Percentiles rank a stretch among this genome's conserved stretches.
phyloP scores from a whole-genome alignment of 768 basidiomycete species.

The Phanerodontia chrysosporium region DNA sequence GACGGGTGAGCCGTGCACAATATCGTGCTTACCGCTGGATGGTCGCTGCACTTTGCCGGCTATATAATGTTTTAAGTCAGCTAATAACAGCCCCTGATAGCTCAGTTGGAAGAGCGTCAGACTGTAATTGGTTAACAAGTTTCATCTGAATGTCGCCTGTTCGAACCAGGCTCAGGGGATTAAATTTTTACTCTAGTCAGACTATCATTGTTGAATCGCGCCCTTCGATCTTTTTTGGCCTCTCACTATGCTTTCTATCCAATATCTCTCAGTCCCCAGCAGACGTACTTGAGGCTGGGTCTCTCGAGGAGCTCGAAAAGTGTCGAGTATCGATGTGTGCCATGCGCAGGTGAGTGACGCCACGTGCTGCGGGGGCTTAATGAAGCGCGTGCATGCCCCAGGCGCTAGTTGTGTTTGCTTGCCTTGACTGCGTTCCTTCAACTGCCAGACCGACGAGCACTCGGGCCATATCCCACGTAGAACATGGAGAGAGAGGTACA shows the following conservation, averaged over 20 bases:
- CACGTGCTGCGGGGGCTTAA: background rate
- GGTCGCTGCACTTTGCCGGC: too few relatives aligned
- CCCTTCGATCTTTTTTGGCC: too few relatives aligned
- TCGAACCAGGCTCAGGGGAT: constrained; percentile 13
- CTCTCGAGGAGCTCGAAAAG: too few relatives aligned
- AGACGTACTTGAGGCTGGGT: too few relatives aligned
- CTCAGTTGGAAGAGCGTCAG: constrained; percentile 15
- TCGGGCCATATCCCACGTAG: background rate
- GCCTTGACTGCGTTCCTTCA: background rate
- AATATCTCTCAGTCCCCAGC: too few relatives aligned
- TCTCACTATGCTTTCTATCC: too few relatives aligned
- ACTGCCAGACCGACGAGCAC: background rate
- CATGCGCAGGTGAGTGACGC: background rate
- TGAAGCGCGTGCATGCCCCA: background rate
- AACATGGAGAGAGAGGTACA: constrained; percentile 31
- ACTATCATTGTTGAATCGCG: too few relatives aligned
- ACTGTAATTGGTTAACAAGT: constrained; percentile 5
- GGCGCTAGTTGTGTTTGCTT: background rate
- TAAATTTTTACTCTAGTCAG: background rate
- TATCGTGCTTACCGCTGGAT: too few relatives aligned
- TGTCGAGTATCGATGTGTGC: too few relatives aligned
- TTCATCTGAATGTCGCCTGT: constrained; percentile 11
- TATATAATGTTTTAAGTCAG: too few relatives aligned
- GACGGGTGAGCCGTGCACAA: too few relatives aligned
- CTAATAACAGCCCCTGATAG: constrained; percentile 1